A percentile compares a stretch with the other conserved stretches of the same genome.
phyloP scores from a whole-genome alignment of 306 rosid genomes.

The Inga laurina region DNA sequence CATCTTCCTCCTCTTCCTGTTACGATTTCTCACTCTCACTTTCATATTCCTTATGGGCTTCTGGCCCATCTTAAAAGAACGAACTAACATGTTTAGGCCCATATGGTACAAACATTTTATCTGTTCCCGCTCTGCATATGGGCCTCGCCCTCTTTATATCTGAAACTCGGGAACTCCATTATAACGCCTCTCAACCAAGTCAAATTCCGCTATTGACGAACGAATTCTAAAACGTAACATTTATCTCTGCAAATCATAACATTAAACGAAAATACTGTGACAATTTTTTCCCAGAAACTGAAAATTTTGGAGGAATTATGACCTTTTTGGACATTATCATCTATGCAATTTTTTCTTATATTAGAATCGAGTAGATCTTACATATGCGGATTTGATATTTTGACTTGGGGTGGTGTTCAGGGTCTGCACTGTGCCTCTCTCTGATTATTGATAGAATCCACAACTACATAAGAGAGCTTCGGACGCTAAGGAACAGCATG shows the following conservation, averaged over 20 bases:
- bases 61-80: background rate
- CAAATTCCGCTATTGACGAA: background rate
- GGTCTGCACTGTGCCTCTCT: slow-evolving; percentile 76
- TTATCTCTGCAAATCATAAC: background rate
- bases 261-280: background rate
- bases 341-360: background rate
- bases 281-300: background rate
- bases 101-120: background rate
- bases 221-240: background rate
- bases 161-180: background rate
- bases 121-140: background rate
- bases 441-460: slow-evolving; percentile 83
- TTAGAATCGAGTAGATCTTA: background rate
- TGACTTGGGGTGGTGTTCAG: slow-evolving; percentile 38
- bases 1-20: background rate
- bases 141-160: background rate
- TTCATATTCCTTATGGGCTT: background rate
- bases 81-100: background rate
- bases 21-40: background rate
- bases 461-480: slow-evolving; percentile 83
- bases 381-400: background rate
- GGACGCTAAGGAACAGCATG: slow-evolving; percentile 67
- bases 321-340: background rate
- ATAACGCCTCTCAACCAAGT: background rate
- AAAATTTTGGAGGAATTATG: background rate